A percentile compares a stretch with the other conserved stretches of the same genome.
phyloP scores from a whole-genome alignment of 73 alveolate species.

The Halteria grandinella region DNA sequence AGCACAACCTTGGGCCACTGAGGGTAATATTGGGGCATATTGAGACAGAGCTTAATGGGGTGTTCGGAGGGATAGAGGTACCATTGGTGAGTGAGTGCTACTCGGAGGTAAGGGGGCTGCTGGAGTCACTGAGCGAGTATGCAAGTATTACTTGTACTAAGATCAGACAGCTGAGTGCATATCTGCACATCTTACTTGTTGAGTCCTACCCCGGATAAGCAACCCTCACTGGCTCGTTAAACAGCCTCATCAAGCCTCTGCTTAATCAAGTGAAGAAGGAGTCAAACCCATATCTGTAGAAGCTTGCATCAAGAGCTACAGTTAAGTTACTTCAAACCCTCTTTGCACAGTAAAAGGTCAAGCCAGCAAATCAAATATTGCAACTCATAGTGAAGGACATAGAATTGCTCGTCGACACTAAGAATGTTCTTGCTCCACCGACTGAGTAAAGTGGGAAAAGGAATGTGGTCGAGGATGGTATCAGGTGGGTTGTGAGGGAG shows the following conservation, averaged over 20 bases:
- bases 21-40: too few relatives aligned
- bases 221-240: neutral
- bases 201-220: neutral
- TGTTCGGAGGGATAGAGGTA: slow-evolving; percentile 1
- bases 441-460: too few relatives aligned
- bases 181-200: neutral
- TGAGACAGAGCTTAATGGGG: too few relatives aligned
- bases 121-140: slow-evolving; percentile 16
- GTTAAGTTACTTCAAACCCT: neutral
- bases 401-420: too few relatives aligned
- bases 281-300: slow-evolving; percentile 1
- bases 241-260: slow-evolving; percentile 35
- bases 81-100: slow-evolving; percentile 31
- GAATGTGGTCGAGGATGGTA: too few relatives aligned
- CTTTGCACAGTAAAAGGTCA: neutral
- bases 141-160: neutral
- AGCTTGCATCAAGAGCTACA: neutral
- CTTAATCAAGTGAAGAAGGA: slow-evolving; percentile 16
- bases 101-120: neutral
- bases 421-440: too few relatives aligned
- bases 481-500: too few relatives aligned
- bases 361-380: slow-evolving; percentile 10
- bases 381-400: neutral
- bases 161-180: slow-evolving; percentile 9
- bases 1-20: too few relatives aligned